Conservation (phyloP, 139 green algal genomes). For the Edaphochlamys debaryana region DNA sequence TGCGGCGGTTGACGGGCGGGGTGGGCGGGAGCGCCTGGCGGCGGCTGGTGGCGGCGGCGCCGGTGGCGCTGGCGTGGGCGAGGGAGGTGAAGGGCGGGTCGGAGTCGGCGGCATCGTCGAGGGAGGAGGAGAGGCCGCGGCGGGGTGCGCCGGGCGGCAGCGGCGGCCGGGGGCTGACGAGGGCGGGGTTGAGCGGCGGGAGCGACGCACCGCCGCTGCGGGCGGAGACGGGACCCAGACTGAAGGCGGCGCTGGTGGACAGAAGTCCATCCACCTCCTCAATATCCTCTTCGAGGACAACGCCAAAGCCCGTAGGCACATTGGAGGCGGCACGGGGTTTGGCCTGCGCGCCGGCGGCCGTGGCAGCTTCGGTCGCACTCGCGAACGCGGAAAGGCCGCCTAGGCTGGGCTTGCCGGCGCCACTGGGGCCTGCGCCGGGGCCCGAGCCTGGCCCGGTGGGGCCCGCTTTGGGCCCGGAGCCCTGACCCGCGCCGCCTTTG, state of each 20-base stretch:
- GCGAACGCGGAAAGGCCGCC: neutral
- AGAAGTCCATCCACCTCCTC: slow-evolving; percentile 35
- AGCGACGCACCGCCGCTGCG: neutral
- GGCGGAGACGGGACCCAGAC: slow-evolving; percentile 27
- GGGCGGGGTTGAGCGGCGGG: neutral
- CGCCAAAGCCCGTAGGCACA: slow-evolving; percentile 1
- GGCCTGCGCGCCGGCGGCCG: neutral
- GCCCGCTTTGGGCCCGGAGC: too few species aligned
- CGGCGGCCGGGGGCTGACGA: slow-evolving; percentile 27
- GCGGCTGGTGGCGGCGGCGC: neutral
- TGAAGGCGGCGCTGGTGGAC: slow-evolving; percentile 13
- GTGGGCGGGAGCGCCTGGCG: slow-evolving; percentile 29
- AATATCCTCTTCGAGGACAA: slow-evolving; percentile 44
- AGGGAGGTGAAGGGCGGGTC: too few species aligned
- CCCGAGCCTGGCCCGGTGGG: too few species aligned
- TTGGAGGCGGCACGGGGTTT: neutral
- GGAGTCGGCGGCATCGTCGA: too few species aligned
- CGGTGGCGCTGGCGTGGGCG: neutral
- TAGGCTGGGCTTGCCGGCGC: too few species aligned
- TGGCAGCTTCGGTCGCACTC: neutral
- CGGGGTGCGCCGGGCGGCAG: slow-evolving; percentile 21
- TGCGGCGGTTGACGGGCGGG: slow-evolving; percentile 12
- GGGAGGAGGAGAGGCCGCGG: too few species aligned
- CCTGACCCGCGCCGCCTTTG: too few species aligned
- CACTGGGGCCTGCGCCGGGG: too few species aligned